Evolutionary conservation across 495 filamentous ascomycete genomes (phyloP), one percentile per base, ranked within the genome.

Genomic region (Aspergillus olivimuriae): DNA sequence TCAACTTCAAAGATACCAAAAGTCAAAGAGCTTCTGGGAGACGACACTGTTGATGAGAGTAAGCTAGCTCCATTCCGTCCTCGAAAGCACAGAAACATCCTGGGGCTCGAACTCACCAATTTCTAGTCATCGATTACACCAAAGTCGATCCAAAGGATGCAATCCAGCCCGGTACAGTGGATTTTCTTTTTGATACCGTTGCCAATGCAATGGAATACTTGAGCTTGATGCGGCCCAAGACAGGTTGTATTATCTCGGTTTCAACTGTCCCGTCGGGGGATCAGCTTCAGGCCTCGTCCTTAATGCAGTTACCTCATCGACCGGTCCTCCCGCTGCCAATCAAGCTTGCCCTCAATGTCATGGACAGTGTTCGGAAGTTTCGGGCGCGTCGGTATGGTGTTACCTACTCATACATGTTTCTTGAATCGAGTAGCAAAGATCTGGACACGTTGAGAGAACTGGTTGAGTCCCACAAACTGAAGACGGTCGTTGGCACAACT

Each of bases 181-280:
- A 82, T 51, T 68, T 76, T 49, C 58, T 78, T 23, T 70, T 72
- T 28, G 77, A 80, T 53, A 78, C 76, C 22, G 55, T 65, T 46
- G 63, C 54, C 20, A 20, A 41, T 44, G 41, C 53, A 7, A 47
- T 62, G 43, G 43, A 51, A 21, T 61, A 51, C 21, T 58, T 78
- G 14, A 46, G 60, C 9, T 52, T 54, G 1, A 50, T 54, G 51
- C 46, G 51, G 18, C 45, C 44, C 1, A 12, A 40, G 21, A 39
- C 44, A 7, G 35, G 51, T 35, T 36, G 38, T 4, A 54, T 54
- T 28, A 30, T 54, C 3, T 54, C 51, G 2, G 39, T 51, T 12
- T 18, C 48, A 12, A 51, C 43, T 1, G 12, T 46, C 11, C 48
- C 48, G 23, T 54, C 51, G 6, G 51, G 51, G 8, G 53, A 33